phyloP scores from a whole-genome alignment of 768 basidiomycete genomes.

The Boletus fagicola region DNA sequence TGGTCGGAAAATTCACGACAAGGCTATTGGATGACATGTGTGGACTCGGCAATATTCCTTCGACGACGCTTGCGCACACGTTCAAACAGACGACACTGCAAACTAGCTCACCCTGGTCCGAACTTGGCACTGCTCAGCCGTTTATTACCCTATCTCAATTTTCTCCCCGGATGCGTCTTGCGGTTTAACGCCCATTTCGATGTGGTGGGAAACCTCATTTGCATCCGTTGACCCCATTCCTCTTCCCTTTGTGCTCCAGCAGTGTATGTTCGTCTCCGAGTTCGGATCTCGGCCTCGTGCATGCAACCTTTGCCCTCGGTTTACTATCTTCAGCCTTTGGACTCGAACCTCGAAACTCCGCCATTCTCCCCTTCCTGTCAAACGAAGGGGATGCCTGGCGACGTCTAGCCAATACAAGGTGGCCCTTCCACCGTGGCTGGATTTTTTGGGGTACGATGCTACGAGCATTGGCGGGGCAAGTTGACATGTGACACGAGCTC shows the following conservation, averaged over 20 bases:
- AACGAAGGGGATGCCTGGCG: background rate
- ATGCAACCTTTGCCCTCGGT: constrained; percentile 1
- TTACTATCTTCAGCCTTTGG: background rate
- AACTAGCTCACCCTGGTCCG: constrained; percentile 11
- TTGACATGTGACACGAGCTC: constrained; percentile 10
- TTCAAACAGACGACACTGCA: constrained; percentile 13
- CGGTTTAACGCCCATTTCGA: constrained; percentile 6
- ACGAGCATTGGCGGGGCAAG: background rate
- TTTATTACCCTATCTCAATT: background rate
- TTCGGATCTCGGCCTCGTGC: constrained; percentile 13
- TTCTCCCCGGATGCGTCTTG: constrained; percentile 5
- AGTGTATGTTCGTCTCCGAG: constrained; percentile 11
- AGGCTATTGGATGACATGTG: background rate
- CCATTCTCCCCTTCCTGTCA: background rate
- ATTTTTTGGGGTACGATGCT: background rate
- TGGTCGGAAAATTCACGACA: constrained; percentile 10
- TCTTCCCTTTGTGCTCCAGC: background rate
- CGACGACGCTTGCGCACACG: constrained; percentile 6
- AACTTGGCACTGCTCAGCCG: constrained; percentile 6
- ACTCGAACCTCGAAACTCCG: background rate
- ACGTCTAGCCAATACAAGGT: background rate
- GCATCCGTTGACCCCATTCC: constrained; percentile 4
- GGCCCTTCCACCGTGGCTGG: background rate
- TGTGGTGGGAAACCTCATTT: constrained; percentile 10
- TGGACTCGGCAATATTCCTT: constrained; percentile 15